These are phyloP conservation scores for Coemansia sp. DNA, from an alignment of 192 early-diverging fungal genomes.

Conservation along the genomic window DNA sequence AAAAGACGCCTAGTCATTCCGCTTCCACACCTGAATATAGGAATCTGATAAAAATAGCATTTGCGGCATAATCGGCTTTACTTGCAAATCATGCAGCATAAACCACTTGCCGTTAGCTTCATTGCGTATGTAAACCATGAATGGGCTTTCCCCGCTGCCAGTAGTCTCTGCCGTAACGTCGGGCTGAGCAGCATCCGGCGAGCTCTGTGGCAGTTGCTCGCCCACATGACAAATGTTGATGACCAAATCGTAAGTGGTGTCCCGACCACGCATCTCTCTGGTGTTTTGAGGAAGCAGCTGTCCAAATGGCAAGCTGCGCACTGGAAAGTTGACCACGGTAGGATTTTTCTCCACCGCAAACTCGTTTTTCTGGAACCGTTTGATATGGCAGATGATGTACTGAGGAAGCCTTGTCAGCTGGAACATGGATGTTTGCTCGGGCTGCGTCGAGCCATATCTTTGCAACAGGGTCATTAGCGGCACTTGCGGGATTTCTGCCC, in stretches of 20 bases:
- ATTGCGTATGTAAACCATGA: slow-evolving; percentile 79
- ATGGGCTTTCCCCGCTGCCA: slow-evolving; percentile 59
- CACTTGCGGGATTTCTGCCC: slow-evolving; percentile 80
- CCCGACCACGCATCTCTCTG: slow-evolving; percentile 38
- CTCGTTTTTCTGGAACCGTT: slow-evolving; percentile 84
- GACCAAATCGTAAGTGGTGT: slow-evolving; percentile 71
- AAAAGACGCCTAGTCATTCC: background rate
- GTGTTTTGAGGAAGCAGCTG: slow-evolving; percentile 59
- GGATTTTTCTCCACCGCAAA: slow-evolving; percentile 89
- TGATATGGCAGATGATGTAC: slow-evolving; percentile 89
- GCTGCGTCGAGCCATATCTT: slow-evolving; percentile 72
- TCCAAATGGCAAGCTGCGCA: slow-evolving; percentile 80
- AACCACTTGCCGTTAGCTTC: slow-evolving; percentile 87
- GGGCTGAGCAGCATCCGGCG: background rate
- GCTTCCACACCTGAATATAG: slow-evolving; percentile 54
- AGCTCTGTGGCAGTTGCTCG: slow-evolving; percentile 34
- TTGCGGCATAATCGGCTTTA: slow-evolving; percentile 89
- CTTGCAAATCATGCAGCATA: slow-evolving; percentile 89
- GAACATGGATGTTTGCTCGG: slow-evolving; percentile 41
- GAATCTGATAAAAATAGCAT: slow-evolving; percentile 92
- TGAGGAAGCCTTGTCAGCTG: slow-evolving; percentile 72
- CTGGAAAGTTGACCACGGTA: slow-evolving; percentile 94
- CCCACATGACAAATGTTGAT: slow-evolving; percentile 93
- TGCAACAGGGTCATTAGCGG: slow-evolving; percentile 73
- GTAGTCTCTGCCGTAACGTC: slow-evolving; percentile 12